Evolutionary conservation across 441 rosid genomes (phyloP), one percentile per base, ranked within the genome.

Genomic region (Gossypium armourianum): DNA sequence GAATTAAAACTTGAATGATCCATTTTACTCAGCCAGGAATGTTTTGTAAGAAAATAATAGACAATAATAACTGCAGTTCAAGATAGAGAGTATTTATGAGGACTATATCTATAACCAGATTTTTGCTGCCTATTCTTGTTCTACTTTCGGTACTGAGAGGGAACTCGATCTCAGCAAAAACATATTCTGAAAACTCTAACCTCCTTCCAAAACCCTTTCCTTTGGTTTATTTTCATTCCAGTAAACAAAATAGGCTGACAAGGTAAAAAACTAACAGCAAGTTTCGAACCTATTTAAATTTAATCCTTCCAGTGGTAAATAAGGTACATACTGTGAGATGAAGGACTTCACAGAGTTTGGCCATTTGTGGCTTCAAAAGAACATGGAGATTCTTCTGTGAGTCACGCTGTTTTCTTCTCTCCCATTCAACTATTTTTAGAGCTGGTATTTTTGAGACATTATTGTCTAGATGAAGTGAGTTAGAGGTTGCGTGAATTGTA

Each of bases 271-370:
- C 3, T 32, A 29, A 47, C 62, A 36, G 10, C 58, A 58, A 62
- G 66, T 32, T 5, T n/a, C 1, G 24, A 20, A 29, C 65, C 19
- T 9, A 28, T 23, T 29, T 68, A 66, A 32, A 81, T 74, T 68
- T 68, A 70, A 72, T 29, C 55, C 71, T 62, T 29, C 59, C 74
- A 69, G 64, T 69, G 69, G 71, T 70, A 73, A 77, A 75, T 19
- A 43, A 28, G 77, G 74, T 67, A 67, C 88, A 75, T 84, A 94
- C 99, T 21, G 91, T 82, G 70, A 90, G 86, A 62, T 75, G 77
- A 63, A 91, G 77, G 72, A 84, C 80, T 81, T 83, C 83, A 82
- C 89, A 81, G 67, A 95, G 95, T 78, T 82, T 83, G 74, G 80
- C 81, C 58, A 88, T 81, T 71, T 82, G 83, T 58, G 82, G 90